Evolutionary conservation across 805 yeast species (phyloP).

Genomic region (Pachysolen tannophilus): DNA sequence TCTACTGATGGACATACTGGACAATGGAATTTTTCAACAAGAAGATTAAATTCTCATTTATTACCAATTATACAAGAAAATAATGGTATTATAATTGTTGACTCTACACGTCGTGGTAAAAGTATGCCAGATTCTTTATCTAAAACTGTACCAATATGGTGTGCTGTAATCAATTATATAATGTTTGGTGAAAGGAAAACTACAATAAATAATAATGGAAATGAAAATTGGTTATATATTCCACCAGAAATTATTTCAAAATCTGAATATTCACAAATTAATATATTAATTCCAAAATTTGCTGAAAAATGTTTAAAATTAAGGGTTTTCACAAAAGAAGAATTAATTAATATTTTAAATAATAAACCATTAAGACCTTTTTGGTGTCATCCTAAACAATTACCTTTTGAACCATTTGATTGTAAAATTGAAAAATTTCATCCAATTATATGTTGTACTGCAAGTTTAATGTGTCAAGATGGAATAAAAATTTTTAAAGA

Average conservation of each 20-base stretch:
- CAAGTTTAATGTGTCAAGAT: slow-evolving; percentile 54
- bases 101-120: slow-evolving; percentile 83
- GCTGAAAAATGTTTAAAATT: slow-evolving; percentile 33
- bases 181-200: slow-evolving; percentile 36
- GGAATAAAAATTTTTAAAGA: slow-evolving; percentile 41
- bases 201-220: too few species aligned
- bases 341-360: slow-evolving; percentile 22
- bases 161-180: slow-evolving; percentile 62
- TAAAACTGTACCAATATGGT: slow-evolving; percentile 89
- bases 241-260: slow-evolving; percentile 48
- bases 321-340: slow-evolving; percentile 28
- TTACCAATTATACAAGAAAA: slow-evolving; percentile 34
- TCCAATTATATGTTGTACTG: slow-evolving; percentile 49
- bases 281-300: slow-evolving; percentile 37
- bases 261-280: slow-evolving; percentile 50
- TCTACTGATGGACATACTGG: slow-evolving; percentile 87
- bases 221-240: slow-evolving; percentile 30
- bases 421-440: slow-evolving; percentile 24
- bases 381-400: slow-evolving; percentile 58
- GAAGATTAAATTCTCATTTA: slow-evolving; percentile 71
- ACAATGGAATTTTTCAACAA: slow-evolving; percentile 70
- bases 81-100: slow-evolving; percentile 56
- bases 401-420: slow-evolving; percentile 25
- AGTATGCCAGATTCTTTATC: slow-evolving; percentile 79
- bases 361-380: slow-evolving; percentile 52